Evolutionary conservation across 345 rosid species (phyloP), one percentile per base, ranked within the genome.

Genomic region (Euphorbia peplus): DNA sequence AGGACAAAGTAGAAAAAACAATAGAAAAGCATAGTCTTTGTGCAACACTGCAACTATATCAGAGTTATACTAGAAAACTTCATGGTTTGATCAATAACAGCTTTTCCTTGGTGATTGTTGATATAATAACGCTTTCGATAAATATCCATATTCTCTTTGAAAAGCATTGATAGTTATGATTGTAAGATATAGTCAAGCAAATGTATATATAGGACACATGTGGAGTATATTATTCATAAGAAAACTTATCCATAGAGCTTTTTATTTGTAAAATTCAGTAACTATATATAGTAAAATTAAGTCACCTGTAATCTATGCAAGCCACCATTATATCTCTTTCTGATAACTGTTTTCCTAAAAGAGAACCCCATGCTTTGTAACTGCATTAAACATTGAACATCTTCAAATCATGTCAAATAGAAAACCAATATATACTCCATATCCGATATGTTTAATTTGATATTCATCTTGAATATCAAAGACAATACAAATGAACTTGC

Each of bases 311-410:
- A 73, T 91, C 99, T 79, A 90, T 90, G 81, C 99, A 95, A 41
- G 99, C 99, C 24, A 95, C 99, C 37, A 91, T 87, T 57, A 90
- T 85, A 76, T 81, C 98, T 80, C 96, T 87, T 58, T 95, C 99
- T 63, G 96, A 83, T 73, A 95, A 81, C 58, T 95, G 98, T 67
- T 86, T 91, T 67, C 99, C 99, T 68, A 95, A 83, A 62, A 95
- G 99, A 70, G 95, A 90, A 63, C 99, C 98, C 99, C 99, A 91
- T 42, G 96, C 98, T 79, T 90, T 95, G 62, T 95, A 90, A 67
- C 99, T 95, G 89, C 79, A 86, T 73, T 64, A 83, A 75, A 64
- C 68, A 47, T 41, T 78, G 52, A 70, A 39, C 60, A n/a, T 37
- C 25, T 63, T 70, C 57, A 74, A 75, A 65, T 58, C 69, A 66